A percentile compares a stretch with the other conserved stretches of the same genome.
phyloP scores from a whole-genome alignment of 345 rosid species.

The Ailanthus altissimus region DNA sequence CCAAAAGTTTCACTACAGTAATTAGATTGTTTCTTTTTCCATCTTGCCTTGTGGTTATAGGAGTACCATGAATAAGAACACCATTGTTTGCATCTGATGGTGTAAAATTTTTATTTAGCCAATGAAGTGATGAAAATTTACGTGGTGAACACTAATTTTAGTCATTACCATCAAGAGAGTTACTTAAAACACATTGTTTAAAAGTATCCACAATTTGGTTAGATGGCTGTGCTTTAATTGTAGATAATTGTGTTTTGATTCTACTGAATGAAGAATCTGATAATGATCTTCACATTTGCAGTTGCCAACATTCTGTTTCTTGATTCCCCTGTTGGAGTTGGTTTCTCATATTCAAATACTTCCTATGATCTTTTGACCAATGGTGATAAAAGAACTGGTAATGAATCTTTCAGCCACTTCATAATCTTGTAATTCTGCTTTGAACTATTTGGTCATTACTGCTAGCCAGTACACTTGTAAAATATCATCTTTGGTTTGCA shows the following conservation, averaged over 20 bases:
- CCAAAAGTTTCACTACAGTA: too few relatives aligned
- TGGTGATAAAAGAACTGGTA: constrained; percentile 71
- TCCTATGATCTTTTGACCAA: constrained; percentile 61
- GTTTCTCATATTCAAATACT: constrained; percentile 84
- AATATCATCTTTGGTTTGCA: constrained; percentile 34
- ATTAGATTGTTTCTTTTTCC: too few relatives aligned
- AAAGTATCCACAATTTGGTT: background rate
- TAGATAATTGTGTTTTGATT: background rate
- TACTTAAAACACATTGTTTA: too few relatives aligned
- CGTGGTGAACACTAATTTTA: too few relatives aligned
- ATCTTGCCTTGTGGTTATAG: too few relatives aligned
- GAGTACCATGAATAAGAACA: background rate
- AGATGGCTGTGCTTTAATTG: background rate
- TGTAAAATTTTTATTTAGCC: background rate
- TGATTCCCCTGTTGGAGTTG: constrained; percentile 96
- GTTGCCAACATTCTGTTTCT: constrained; percentile 83
- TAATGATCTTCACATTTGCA: constrained; percentile 36
- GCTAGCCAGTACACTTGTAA: constrained; percentile 12
- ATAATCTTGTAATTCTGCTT: constrained; percentile 12
- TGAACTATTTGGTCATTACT: constrained; percentile 3
- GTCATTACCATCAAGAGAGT: too few relatives aligned
- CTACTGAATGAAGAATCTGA: constrained; percentile 16
- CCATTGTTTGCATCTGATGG: background rate
- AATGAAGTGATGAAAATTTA: background rate
- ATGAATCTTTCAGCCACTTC: constrained; percentile 36